phyloP scores from a whole-genome alignment of 305 asterid species.

The Striga hermonthica region DNA sequence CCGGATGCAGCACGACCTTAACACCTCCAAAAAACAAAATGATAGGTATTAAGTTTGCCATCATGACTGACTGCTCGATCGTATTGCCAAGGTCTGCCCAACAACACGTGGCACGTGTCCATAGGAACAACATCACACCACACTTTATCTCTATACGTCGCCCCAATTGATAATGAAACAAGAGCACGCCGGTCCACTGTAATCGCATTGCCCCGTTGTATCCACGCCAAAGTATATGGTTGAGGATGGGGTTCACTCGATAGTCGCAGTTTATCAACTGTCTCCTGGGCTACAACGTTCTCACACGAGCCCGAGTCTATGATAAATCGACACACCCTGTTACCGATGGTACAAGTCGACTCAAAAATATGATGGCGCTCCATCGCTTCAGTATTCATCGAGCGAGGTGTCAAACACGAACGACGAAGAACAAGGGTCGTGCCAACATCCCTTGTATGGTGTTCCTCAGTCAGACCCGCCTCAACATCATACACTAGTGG shows the following conservation, averaged over 20 bases:
- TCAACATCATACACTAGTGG: too few relatives aligned
- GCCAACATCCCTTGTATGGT: too few relatives aligned
- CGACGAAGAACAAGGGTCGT: not conserved
- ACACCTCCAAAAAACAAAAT: too few relatives aligned
- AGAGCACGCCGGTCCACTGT: not conserved
- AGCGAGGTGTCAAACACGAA: not conserved
- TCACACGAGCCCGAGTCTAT: not conserved
- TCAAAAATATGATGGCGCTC: not conserved
- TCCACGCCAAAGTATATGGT: not conserved
- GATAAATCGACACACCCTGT: not conserved
- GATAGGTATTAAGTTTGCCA: too few relatives aligned
- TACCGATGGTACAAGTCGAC: not conserved
- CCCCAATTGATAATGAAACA: not conserved
- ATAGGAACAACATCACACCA: not conserved
- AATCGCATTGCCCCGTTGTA: not conserved
- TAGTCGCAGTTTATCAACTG: not conserved
- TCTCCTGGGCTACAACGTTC: not conserved
- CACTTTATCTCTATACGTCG: not conserved
- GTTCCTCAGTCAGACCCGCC: too few relatives aligned
- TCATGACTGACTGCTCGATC: too few relatives aligned
- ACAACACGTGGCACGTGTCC: not conserved
- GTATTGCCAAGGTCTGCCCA: too few relatives aligned
- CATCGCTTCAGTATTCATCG: not conserved
- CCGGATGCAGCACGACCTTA: too few relatives aligned
- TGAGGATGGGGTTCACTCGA: too few relatives aligned